These are phyloP conservation scores for Eimeria necatrix DNA, from an alignment of 169 alveolate species.

Conservation along the genomic window DNA sequence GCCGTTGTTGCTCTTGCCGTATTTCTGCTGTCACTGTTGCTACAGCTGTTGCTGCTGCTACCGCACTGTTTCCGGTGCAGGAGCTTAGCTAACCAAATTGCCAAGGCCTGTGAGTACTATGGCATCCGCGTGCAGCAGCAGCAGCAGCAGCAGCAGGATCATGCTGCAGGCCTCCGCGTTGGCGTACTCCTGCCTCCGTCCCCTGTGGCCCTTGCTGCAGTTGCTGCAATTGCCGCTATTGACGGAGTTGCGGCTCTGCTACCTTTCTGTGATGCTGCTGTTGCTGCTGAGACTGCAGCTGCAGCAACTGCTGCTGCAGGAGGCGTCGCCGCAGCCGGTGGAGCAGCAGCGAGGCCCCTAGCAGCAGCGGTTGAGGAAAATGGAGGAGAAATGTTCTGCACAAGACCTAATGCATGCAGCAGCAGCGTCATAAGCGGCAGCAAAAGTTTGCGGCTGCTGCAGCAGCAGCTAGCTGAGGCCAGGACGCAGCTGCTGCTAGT, in stretches of 20 bases:
- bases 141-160: conserved; percentile 60
- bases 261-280: conserved; percentile 67
- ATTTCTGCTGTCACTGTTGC: background rate
- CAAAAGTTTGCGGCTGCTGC: conserved; percentile 71
- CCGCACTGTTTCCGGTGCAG: conserved; percentile 47
- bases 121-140: conserved; percentile 4
- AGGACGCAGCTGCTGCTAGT: conserved; percentile 67
- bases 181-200: conserved; percentile 55
- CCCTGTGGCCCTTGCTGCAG: conserved; percentile 23
- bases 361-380: conserved; percentile 59
- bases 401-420: conserved; percentile 15
- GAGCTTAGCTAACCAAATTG: conserved; percentile 19
- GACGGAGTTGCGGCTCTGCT: conserved; percentile 48
- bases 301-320: conserved; percentile 72
- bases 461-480: conserved; percentile 66
- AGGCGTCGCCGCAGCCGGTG: conserved; percentile 61
- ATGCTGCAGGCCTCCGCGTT: conserved; percentile 38
- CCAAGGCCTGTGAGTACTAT: conserved; percentile 54
- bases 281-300: conserved; percentile 69
- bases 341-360: conserved; percentile 60
- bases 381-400: conserved; percentile 44
- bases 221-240: conserved; percentile 56
- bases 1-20: background rate
- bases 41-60: conserved; percentile 35
- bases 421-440: conserved; percentile 40